Conservation (phyloP, 2,329 filamentous ascomycete genomes). For the Fusarium brevicatenulatum region DNA sequence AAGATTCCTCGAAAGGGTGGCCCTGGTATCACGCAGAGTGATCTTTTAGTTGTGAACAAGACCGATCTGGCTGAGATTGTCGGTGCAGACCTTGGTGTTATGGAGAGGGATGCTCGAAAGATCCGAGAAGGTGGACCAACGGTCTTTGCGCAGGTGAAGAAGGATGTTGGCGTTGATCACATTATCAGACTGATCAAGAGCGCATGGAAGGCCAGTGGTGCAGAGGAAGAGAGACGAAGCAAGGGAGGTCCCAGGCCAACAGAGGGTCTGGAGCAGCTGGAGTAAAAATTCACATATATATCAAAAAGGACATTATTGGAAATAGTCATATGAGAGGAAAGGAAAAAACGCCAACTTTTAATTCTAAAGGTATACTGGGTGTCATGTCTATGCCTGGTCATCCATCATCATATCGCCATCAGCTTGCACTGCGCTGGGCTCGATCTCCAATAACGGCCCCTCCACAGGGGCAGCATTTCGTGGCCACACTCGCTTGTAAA, state of each 20-base stretch:
- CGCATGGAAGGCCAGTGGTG: slow-evolving; percentile 92
- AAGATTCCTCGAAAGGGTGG: slow-evolving; percentile 97
- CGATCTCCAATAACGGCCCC: slow-evolving; percentile 55
- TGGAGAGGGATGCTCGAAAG: slow-evolving; percentile 93
- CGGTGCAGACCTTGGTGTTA: slow-evolving; percentile 88
- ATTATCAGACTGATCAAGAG: slow-evolving; percentile 90
- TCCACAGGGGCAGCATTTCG: slow-evolving; percentile 66
- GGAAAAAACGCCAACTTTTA: slow-evolving; percentile 43
- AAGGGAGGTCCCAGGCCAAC: slow-evolving; percentile 69
- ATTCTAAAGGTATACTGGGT: slow-evolving; percentile 45
- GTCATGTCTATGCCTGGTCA: slow-evolving; percentile 45
- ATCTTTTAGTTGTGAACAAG: slow-evolving; percentile 95
- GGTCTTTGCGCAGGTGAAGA: slow-evolving; percentile 97
- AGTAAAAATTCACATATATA: slow-evolving; percentile 11
- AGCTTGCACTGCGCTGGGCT: slow-evolving; percentile 26
- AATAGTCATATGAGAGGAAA: slow-evolving; percentile 13
- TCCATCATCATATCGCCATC: slow-evolving; percentile 52
- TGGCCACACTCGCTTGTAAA: slow-evolving; percentile 89
- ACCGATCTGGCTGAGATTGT: slow-evolving; percentile 91
- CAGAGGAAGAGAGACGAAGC: slow-evolving; percentile 67
- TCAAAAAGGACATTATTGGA: background rate
- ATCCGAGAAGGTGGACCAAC: slow-evolving; percentile 97
- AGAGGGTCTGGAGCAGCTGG: slow-evolving; percentile 61
- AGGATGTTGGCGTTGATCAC: slow-evolving; percentile 82
- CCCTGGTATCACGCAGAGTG: slow-evolving; percentile 95